Conservation (phyloP, 164 flowering plant species). For the Tinospora cordifolia region DNA sequence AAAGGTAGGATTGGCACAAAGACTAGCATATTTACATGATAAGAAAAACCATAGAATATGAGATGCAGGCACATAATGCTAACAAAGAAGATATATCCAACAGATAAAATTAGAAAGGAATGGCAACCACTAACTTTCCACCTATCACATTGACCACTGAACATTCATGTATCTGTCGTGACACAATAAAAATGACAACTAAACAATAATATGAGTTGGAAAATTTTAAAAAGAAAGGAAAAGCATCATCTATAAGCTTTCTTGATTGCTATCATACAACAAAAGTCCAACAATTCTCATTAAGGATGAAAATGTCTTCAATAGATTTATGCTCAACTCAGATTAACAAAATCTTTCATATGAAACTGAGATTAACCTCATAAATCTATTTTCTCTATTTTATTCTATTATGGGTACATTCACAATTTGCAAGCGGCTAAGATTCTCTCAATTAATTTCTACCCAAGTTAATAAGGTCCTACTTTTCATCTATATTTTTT, state of each 20-base stretch:
- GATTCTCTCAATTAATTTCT: no score
- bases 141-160: background rate
- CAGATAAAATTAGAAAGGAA: background rate
- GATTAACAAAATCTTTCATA: no score
- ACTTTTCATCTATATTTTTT: no score
- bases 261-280: no score
- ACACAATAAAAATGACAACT: background rate
- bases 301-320: no score
- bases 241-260: background rate
- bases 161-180: background rate
- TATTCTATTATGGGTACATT: no score
- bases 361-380: no score
- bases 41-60: background rate
- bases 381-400: no score
- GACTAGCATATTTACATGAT: background rate
- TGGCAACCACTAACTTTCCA: background rate
- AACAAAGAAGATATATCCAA: background rate
- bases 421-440: no score
- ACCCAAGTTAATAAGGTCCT: no score
- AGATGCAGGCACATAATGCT: background rate
- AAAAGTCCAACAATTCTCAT: no score
- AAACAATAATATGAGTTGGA: background rate
- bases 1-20: background rate
- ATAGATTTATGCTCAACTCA: no score
- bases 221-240: background rate